Evolutionary conservation across 345 rosid species (phyloP), one percentile per base, ranked within the genome.

Genomic region (Brassica rapa): DNA sequence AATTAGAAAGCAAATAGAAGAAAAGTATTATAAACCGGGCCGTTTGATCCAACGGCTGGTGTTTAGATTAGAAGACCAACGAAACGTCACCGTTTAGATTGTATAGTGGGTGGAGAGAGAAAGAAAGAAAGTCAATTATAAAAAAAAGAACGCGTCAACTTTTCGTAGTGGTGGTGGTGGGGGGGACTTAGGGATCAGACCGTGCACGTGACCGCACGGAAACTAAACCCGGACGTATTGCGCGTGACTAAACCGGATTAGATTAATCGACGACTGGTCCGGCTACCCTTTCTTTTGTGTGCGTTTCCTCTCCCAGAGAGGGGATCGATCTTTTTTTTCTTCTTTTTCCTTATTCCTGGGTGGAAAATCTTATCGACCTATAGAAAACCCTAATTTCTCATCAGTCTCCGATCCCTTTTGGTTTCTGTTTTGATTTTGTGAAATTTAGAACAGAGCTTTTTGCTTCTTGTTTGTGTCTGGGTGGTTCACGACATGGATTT

Each of bases 201-300:
- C 11, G 65, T 85, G 77, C 84, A 71, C 89, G 71, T 73, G 72
- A 46, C 19, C 33, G 35, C 85, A 90, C 84, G 68, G 86, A 71
- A 89, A 39, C 62, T 2, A 25, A 89, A 84, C 95, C 93, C 97
- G 97, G 97, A 90, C 88, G 86, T 84, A 79, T 80, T 75, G 74
- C 7, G 78, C 68, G 84, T 68, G 16, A 65, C 56, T 68, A 80
- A 90, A 82, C 81, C 87, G 82, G 87, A 92, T 85, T 92, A 80
- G 80, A 94, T 87, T 76, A 85, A 7, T 83, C 92, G 87, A 84
- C 84, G 89, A 86, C 83, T 86, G 37, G 91, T 92, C 95, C 95
- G 93, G 75, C 51, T 70, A 64, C 69, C 80, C 78, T 71, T 79
- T 39, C 11, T 16, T 87, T 82, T 75, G 73, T 76, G 41, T 62